Conservation (phyloP, 352 stramenopile species). For the Pythium diclinum region DNA sequence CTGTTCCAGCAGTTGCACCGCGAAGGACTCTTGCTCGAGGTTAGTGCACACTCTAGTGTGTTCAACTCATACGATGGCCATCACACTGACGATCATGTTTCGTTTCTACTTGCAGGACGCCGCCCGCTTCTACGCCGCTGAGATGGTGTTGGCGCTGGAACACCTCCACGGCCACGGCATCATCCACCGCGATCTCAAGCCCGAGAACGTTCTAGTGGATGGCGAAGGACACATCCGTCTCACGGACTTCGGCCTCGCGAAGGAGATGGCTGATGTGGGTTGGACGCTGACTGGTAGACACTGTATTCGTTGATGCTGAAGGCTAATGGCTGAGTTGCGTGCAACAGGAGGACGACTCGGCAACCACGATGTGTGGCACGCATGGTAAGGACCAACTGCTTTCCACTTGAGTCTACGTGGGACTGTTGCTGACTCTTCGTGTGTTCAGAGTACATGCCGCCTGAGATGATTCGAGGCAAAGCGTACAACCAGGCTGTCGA, state of each 20-base stretch:
- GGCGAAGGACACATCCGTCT: slow-evolving; percentile 79
- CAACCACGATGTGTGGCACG: slow-evolving; percentile 81
- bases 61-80: too few relatives aligned
- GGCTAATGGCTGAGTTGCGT: background rate
- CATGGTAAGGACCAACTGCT: slow-evolving; percentile 37
- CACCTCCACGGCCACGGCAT: slow-evolving; percentile 75
- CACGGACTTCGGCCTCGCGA: slow-evolving; percentile 84
- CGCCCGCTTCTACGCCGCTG: slow-evolving; percentile 78
- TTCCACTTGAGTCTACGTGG: background rate
- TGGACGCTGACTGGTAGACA: background rate
- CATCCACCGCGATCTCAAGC: slow-evolving; percentile 84
- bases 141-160: slow-evolving; percentile 81
- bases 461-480: slow-evolving; percentile 83
- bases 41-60: too few relatives aligned
- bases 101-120: slow-evolving; percentile 38
- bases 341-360: slow-evolving; percentile 62
- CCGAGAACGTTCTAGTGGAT: slow-evolving; percentile 82
- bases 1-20: slow-evolving; percentile 44
- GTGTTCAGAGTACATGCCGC: slow-evolving; percentile 78
- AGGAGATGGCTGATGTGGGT: slow-evolving; percentile 68
- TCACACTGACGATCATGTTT: background rate
- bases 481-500: slow-evolving; percentile 86
- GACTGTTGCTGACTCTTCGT: background rate
- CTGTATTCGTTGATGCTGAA: background rate
- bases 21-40: slow-evolving; percentile 39